Base-by-base conservation (phyloP, 2,329 filamentous ascomycete genomes). In the Penicillium sp. region DNA sequence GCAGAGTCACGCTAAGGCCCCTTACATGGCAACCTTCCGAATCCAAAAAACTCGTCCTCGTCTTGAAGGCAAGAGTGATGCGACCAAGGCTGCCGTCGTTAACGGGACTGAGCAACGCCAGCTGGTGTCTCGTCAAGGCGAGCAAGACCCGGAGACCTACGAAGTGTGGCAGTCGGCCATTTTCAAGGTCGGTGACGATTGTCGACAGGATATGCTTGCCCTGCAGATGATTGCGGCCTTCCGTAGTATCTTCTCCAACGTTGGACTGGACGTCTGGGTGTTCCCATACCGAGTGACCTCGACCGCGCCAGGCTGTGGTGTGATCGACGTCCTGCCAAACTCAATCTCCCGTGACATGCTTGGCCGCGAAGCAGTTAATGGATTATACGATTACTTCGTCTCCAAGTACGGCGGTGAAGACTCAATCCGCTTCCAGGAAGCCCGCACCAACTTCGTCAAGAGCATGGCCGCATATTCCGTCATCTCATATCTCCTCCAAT, bases 81-180 rank as follows among this genome's bases (percentile, higher is more conserved):
- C 68, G 13, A 63, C 58, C 16, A 70, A 60, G 35, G 33, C 65
- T 54, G 65, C 71, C 26, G 65, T 71, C 26, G 61, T 72, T 58
- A 66, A 74, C 51, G 59, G 75, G 25, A 57, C 73, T 65, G 58
- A 73, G 66, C 61, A 71, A 66, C 49, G 69, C 65, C 65, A 73
- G 19, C 55, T 70, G 43, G 62, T 58, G 6, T 57, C 59, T n/a
- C 59, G 59, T 30, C 60, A 59, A 16, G 58, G 63, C 28, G 71
- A 65, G 65, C 66, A 59, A 69, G 71, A 68, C 65, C 73, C 70
- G 56, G 86, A 85, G 70, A 91, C 87, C 0, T 87, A 96, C 68
- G 96, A 99, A 76, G 90, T 94, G n/a, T 98, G 95, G 96, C 95
- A 99, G 77, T 96, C 93, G 1, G 95, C 94, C 59, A 99, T 99